Conservation (phyloP, 78 protist genomes). For the Dictyostelium firmibasis region DNA sequence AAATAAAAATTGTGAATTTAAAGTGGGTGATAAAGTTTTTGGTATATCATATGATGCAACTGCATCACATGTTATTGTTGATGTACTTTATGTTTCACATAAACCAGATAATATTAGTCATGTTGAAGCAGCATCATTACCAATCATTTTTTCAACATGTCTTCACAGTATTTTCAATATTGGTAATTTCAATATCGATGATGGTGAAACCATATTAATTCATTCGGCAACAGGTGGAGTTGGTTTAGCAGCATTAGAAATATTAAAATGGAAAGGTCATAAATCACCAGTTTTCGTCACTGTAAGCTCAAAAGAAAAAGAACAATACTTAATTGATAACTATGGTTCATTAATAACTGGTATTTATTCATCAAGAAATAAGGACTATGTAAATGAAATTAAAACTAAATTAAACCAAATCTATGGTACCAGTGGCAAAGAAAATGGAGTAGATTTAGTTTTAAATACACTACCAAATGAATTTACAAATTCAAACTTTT, state of each 20-base stretch:
- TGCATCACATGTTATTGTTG: background rate
- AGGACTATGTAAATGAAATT: background rate
- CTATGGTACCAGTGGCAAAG: background rate
- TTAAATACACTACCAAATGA: conserved; percentile 2
- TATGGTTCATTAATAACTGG: conserved; percentile 11
- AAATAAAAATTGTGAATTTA: background rate
- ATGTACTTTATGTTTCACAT: background rate
- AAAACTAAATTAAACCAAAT: background rate
- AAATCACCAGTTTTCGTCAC: background rate
- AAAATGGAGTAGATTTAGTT: conserved; percentile 14
- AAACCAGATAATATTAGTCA: background rate
- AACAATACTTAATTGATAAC: background rate
- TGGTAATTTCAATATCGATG: conserved; percentile 14
- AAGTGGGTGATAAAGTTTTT: conserved; percentile 10
- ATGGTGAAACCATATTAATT: background rate
- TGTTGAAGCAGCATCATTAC: conserved; percentile 9
- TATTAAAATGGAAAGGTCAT: conserved; percentile 80
- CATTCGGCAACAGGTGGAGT: conserved; percentile 21
- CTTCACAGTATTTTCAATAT: background rate
- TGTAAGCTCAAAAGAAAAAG: conserved; percentile 3
- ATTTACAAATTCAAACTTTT: background rate
- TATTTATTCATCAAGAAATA: background rate
- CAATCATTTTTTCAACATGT: background rate
- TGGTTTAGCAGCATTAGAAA: conserved; percentile 80
- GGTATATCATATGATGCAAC: background rate